phyloP scores from a whole-genome alignment of 2,329 filamentous ascomycete species.

The Mycosphaerella sp. region DNA sequence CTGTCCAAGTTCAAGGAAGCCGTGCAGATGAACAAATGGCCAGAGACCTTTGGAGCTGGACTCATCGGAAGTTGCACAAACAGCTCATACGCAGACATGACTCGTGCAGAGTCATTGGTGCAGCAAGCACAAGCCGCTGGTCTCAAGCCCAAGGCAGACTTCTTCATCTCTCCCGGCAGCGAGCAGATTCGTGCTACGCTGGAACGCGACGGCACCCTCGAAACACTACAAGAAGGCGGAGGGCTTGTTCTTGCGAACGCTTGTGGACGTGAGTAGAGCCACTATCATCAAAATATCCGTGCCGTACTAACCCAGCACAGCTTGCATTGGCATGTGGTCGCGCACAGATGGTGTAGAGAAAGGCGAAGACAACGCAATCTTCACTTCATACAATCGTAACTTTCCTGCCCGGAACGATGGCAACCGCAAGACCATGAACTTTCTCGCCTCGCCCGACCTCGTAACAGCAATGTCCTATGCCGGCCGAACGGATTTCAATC shows the following conservation, averaged over 20 bases:
- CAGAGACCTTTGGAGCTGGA: slow-evolving; percentile 81
- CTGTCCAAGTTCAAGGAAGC: slow-evolving; percentile 82
- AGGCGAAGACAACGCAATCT: slow-evolving; percentile 85
- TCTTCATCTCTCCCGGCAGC: slow-evolving; percentile 94
- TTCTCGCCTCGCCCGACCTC: slow-evolving; percentile 91
- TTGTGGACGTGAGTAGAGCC: slow-evolving; percentile 51
- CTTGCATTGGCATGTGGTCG: slow-evolving; percentile 77
- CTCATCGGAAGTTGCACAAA: slow-evolving; percentile 98
- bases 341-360: slow-evolving; percentile 79
- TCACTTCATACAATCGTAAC: slow-evolving; percentile 98
- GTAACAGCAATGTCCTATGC: slow-evolving; percentile 95
- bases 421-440: slow-evolving; percentile 97
- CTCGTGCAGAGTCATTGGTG: slow-evolving; percentile 83
- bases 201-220: slow-evolving; percentile 78
- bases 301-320: neutral
- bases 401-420: slow-evolving; percentile 96
- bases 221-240: slow-evolving; percentile 78
- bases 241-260: slow-evolving; percentile 90
- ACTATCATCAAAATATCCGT: neutral
- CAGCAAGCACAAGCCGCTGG: slow-evolving; percentile 88
- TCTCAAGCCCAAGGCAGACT: slow-evolving; percentile 79
- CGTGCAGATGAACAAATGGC: slow-evolving; percentile 82
- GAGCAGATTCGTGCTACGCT: slow-evolving; percentile 96
- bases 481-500: slow-evolving; percentile 91
- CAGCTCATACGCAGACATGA: slow-evolving; percentile 99